Percentiles rank a stretch among this genome's conserved stretches.
Conservation (phyloP, 257 asterid species). For the Mentha longifolia region DNA sequence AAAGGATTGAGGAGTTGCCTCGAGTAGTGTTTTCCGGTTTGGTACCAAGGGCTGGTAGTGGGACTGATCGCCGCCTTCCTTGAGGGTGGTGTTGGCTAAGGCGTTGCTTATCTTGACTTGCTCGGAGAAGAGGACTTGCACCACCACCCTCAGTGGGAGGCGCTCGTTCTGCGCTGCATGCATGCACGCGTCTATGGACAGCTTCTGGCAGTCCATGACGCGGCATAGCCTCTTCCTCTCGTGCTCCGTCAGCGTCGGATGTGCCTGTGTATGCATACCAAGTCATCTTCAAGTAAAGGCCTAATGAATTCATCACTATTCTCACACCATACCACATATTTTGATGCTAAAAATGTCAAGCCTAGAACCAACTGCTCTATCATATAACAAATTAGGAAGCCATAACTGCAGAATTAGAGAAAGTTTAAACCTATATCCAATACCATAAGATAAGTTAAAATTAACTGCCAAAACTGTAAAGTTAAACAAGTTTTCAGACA, state of each 20-base stretch:
- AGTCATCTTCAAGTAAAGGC: neutral
- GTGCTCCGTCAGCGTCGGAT: slow-evolving; percentile 83
- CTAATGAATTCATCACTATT: neutral
- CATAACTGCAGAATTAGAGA: neutral
- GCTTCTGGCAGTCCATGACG: slow-evolving; percentile 96
- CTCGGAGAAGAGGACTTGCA: slow-evolving; percentile 93
- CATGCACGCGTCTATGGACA: slow-evolving; percentile 94
- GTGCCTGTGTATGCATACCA: slow-evolving; percentile 56
- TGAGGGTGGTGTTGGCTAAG: slow-evolving; percentile 60
- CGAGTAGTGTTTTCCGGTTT: slow-evolving; percentile 71
- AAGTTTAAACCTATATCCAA: too few species aligned
- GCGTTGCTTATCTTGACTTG: slow-evolving; percentile 94
- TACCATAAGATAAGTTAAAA: too few species aligned
- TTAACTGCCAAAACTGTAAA: too few species aligned
- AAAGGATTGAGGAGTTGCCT: slow-evolving; percentile 92
- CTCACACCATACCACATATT: neutral
- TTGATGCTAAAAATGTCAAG: neutral
- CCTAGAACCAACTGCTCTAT: neutral
- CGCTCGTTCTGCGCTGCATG: slow-evolving; percentile 97
- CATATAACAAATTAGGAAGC: too few species aligned
- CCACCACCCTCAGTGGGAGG: slow-evolving; percentile 85
- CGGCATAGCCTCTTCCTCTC: slow-evolving; percentile 95
- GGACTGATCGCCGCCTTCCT: slow-evolving; percentile 62
- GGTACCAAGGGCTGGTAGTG: slow-evolving; percentile 71
- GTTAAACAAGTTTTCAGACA: too few species aligned